Conservation (phyloP, 805 yeast species). For the Lachancea thermotolerans region DNA sequence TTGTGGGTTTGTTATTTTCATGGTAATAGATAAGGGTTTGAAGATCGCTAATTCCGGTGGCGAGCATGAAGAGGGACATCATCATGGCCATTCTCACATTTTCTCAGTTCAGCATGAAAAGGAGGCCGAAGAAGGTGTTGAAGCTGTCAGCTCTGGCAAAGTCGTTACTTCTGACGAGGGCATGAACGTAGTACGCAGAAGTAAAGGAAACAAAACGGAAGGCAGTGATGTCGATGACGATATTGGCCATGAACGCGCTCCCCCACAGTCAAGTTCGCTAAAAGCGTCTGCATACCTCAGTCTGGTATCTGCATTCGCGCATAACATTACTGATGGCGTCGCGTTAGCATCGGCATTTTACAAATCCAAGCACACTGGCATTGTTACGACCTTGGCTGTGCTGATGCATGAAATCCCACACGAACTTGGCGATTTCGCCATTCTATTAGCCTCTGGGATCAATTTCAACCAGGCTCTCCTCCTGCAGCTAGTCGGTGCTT, state of each 20-base stretch:
- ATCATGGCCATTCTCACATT: conserved; percentile 34
- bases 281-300: conserved; percentile 56
- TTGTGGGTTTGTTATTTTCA: conserved; percentile 53
- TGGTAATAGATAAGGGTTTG: conserved; percentile 54
- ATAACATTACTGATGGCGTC: conserved; percentile 71
- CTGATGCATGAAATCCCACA: conserved; percentile 77
- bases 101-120: not conserved
- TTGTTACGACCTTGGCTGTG: conserved; percentile 63
- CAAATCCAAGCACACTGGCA: conserved; percentile 52
- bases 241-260: no score
- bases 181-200: not conserved
- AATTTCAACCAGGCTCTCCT: conserved; percentile 58
- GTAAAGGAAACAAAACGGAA: no score
- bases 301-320: conserved; percentile 63
- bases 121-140: not conserved
- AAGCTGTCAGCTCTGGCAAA: not conserved
- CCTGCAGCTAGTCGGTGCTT: conserved; percentile 59
- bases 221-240: no score
- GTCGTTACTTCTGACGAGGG: not conserved
- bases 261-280: conserved; percentile 5
- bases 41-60: conserved; percentile 35
- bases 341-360: conserved; percentile 69
- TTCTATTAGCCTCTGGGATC: conserved; percentile 57
- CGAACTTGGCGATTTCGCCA: conserved; percentile 74
- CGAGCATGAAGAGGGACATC: conserved; percentile 11